A percentile compares a stretch with the other conserved stretches of the same genome.
Evolutionary conservation across 371 early-diverging fungal genomes (phyloP).

Genomic region (Zancudomyces culisetae): DNA sequence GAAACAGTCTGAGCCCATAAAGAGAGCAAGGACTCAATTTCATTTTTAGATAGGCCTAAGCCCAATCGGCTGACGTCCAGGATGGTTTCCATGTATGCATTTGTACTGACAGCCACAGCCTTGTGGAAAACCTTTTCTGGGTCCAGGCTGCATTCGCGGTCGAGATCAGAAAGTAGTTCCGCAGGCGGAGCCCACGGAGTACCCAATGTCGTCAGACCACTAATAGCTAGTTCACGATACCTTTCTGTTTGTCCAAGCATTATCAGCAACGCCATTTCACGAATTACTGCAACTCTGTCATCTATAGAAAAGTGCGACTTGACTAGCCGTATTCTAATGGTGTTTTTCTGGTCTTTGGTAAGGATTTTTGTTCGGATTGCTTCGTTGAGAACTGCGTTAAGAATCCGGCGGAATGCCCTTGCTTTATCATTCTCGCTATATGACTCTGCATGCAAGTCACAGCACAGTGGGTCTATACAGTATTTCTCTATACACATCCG

Average conservation of each 20-base stretch:
- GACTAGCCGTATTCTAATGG: constrained; percentile 17
- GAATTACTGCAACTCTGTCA: constrained; percentile 17
- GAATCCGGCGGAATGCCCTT: constrained; percentile 20
- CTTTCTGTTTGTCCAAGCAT: constrained; percentile 21
- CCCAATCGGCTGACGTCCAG: constrained; percentile 21
- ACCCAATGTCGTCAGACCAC: constrained; percentile 14
- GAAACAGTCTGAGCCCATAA: constrained; percentile 12
- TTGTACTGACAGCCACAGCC: constrained; percentile 17
- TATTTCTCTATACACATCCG: constrained; percentile 12
- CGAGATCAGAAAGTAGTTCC: constrained; percentile 13
- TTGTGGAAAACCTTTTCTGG: constrained; percentile 23
- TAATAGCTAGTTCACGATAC: constrained; percentile 10
- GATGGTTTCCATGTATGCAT: constrained; percentile 18
- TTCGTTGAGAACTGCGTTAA: constrained; percentile 24
- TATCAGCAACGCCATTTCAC: constrained; percentile 19
- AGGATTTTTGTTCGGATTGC: constrained; percentile 20
- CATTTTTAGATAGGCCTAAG: constrained; percentile 17
- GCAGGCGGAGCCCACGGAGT: constrained; percentile 14
- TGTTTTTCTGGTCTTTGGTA: constrained; percentile 20
- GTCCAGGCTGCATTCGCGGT: constrained; percentile 24
- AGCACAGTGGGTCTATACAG: constrained; percentile 25
- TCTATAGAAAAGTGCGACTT: constrained; percentile 14
- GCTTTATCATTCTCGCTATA: constrained; percentile 23
- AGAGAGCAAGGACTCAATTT: constrained; percentile 14
- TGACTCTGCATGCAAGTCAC: constrained; percentile 21